Base-by-base conservation (phyloP, 176 grass and related monocot genomes). In the Eremochloa ophiuroides region DNA sequence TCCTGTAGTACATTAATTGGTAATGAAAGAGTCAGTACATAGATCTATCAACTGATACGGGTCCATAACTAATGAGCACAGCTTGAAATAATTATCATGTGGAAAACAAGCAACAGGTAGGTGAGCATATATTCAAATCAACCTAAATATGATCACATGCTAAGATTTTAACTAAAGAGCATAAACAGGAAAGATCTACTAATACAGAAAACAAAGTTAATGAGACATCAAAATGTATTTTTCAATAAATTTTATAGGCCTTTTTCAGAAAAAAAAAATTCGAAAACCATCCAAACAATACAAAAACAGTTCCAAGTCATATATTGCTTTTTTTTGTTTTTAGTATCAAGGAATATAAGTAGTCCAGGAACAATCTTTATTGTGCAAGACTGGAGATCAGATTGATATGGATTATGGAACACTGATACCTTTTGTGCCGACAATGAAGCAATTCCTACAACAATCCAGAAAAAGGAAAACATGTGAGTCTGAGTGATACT, bases 401-500 rank as follows among this genome's bases (percentile, higher is more conserved):
- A 64, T 22, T 88, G 29, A 35, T 71, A 12, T 26, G 3, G 23
- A 59, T 26, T 59, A 58, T 16, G 13, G 35, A 70, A 41, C 65
- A 56, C 14, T 71, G 39, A 20, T 86, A 91, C 92, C 92, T 91
- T 94, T 46, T 82, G 64, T 50, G 76, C 71, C 27, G 37, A 4
- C 40, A 39, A 71, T 74, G 89, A 89, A 75, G 35, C 22, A 27
- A 79, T 65, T 27, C 76, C 91, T 94, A 51, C 66, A 94, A 77
- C 18, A 76, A 42, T 17, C 25, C 20, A 88, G 53, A 63, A 44
- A 61, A 51, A 79, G 40, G 1, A 51, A 70, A 80, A 11, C 29
- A 28, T 15, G 29, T 91, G 68, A 58, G n/a, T 58, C 39, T 85
- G 66, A 85, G 70, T 55, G n/a, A 40, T 30, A 43, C 2, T 64